Evolutionary conservation across 805 yeast genomes (phyloP), one percentile per base, ranked within the genome.

Genomic region (Helenozyma rhizophorensis): DNA sequence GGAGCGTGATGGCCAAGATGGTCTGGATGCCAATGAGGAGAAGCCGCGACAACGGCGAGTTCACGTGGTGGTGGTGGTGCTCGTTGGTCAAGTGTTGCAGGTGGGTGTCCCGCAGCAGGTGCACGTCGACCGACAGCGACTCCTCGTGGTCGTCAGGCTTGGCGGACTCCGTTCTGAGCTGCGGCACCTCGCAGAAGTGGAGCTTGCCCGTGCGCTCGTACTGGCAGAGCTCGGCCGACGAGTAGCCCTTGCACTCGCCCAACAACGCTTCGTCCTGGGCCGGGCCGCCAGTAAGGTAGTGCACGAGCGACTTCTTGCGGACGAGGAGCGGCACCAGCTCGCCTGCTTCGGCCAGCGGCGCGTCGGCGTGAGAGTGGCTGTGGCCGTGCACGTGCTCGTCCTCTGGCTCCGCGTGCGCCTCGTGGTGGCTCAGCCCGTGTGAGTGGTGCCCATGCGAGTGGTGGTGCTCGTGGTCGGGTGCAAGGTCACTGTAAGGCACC

Each of bases 11-110:
- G 0, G 95, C 97, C 31, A 89, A 55, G 6, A 89, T 78, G 0
- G 97, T 90, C 56, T 93, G 97, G 14, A 93, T 56, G 3, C 96
- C 97, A 37, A 90, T 87, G 4, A 95, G 76, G 9, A 90, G 59
- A n/a, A 90, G 60, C 37, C 85, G 71, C 0, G 94, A 80, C 12
- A 81, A 62, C 1, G 93, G 89, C 0, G 95, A 78, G 36, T 76
- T 78, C 14, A 84, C 70, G 49, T 83, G 85, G 54, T 87, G 96
- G 50, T 83, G 94, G 47, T 85, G 95, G 46, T 74, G 74, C 23
- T 58, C 55, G 6, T 38, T 40, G 6, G 34, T 23, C 18, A 14
- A 24, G 23, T 45, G 49, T 21, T 32, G 42, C 5, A 34, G 24
- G 25, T 45, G 49, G 8, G 26, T 18, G 23, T 11, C 16, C 13